Evolutionary conservation across 2,329 filamentous ascomycete species (phyloP).

Genomic region (Claviceps sp.): DNA sequence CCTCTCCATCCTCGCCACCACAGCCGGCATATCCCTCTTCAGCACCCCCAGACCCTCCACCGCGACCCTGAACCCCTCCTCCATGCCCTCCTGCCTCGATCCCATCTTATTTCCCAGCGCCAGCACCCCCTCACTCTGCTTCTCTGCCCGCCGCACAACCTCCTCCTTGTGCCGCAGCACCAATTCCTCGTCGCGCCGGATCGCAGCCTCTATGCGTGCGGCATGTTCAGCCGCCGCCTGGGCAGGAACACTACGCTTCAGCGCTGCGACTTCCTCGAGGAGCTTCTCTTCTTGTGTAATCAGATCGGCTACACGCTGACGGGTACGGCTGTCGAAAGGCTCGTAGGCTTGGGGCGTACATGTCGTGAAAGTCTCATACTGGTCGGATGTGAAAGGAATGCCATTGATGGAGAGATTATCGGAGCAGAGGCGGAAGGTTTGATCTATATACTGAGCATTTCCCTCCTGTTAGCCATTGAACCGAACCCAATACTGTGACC

Average conservation of each 20-base stretch:
- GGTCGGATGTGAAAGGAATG: slow-evolving; percentile 30
- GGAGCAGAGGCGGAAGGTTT: slow-evolving; percentile 44
- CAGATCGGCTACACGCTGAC: slow-evolving; percentile 45
- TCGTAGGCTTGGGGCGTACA: slow-evolving; percentile 32
- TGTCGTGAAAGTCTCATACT: slow-evolving; percentile 21
- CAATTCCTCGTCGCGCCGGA: slow-evolving; percentile 34
- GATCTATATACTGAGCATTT: slow-evolving; percentile 40
- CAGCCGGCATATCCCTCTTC: slow-evolving; percentile 47
- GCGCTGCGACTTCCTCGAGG: slow-evolving; percentile 46
- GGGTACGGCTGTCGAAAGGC: slow-evolving; percentile 46
- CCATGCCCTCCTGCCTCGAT: slow-evolving; percentile 30
- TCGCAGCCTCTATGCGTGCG: slow-evolving; percentile 23
- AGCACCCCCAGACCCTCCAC: slow-evolving; percentile 38
- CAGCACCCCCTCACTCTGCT: slow-evolving; percentile 14
- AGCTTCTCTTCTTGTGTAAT: slow-evolving; percentile 49
- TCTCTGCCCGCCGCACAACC: slow-evolving; percentile 10
- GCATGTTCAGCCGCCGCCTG: slow-evolving; percentile 30
- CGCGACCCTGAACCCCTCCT: slow-evolving; percentile 31
- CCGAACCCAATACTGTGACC: neutral
- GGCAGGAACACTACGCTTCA: slow-evolving; percentile 41
- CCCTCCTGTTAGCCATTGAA: neutral
- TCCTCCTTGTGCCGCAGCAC: slow-evolving; percentile 18
- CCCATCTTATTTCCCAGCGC: slow-evolving; percentile 18
- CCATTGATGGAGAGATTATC: slow-evolving; percentile 53
- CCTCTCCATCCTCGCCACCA: slow-evolving; percentile 52